Base-by-base conservation (phyloP, 768 basidiomycete genomes). In the Obba rivulosa region DNA sequence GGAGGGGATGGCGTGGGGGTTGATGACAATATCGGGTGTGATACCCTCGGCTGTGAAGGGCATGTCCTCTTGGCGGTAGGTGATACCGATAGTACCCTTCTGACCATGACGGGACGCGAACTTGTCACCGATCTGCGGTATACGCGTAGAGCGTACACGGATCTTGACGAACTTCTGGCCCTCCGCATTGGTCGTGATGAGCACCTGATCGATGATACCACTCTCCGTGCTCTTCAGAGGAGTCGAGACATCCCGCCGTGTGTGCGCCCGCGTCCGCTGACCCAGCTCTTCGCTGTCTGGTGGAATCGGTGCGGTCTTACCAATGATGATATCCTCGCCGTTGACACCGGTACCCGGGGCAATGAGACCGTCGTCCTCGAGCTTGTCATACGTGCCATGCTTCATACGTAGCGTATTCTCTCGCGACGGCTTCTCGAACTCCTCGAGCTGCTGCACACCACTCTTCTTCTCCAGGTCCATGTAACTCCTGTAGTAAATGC, bases 41-140 rank as follows among this genome's bases (percentile, higher is more conserved):
- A 97, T 92, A 50, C 96, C 96, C 63, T 98, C 93, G 2, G 85
- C 83, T 2, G 93, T 95, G 73, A 98, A 99, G 24, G 96, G 96
- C 96, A 99, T 98, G 64, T 99, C 96, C 67, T 99, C 96, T 66
- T 98, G 96, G 44, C 96, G 91, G 64, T 99, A 99, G 0, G 95
- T 97, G 68, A 99, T 96, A 69, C 96, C 96, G 54, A 98, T 95
- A 9, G 96, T 99, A 68, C 96, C 96, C 74, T 99, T 99, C 71
- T 99, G 96, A 60, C 96, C 96, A 62, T 99, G 96, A 62, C 96
- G 89, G 41, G 96, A 99, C 2, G 96, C 96, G 57, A 99, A 99
- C 70, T 99, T 99, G 76, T 99, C 96, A 35, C 96, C 96, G 46
- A 87, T 96, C 66, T 99, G 95, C 24, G 96, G 96, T 47, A 98